Evolutionary conservation across 2,329 filamentous ascomycete genomes (phyloP), one percentile per base, ranked within the genome.

Genomic region (Neospermospora avenae): DNA sequence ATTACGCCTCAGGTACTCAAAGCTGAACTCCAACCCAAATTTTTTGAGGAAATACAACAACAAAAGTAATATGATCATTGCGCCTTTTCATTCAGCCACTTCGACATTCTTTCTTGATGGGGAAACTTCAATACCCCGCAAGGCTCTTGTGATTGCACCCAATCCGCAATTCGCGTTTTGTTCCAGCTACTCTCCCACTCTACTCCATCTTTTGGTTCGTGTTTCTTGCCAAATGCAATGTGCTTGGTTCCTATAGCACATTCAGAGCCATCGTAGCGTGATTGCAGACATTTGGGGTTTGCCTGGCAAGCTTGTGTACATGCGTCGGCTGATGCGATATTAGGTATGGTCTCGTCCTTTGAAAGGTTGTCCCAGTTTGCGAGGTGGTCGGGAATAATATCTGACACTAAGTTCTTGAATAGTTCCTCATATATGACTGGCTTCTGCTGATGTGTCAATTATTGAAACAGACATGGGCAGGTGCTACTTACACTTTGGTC

Each of bases 291-390:
- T 14, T 41, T 18, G 7, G 31, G 55, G 18, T 48, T 18, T 16
- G 20, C 13, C 31, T 57, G 55, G 14, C 55, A 57, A 10, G 44
- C 44, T 24, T 44, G 25, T 8, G 18, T 10, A 41, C 55, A 57
- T 22, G 42, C 55, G 16, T 39, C 34, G 20, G 31, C 55, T 24
- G 55, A 49, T 20, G 42, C 44, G 18, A 57, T 48, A 31, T 49
- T 45, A 20, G 42, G 20, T 1, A 57, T 22, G 2, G 10, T 49
- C 5, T 4, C 31, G 55, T 49, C 55, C n/a, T 49, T 57, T 31
- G 55, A 57, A 7, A 78, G 64, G 65, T 84, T 84, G 69, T 83
- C 78, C 81, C 81, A 84, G 18, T 58, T 31, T 3, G n/a, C 39
- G 7, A 25, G 28, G 4, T 54, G 16, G 16, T 31, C 18, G 35